Base-by-base conservation (phyloP, 345 rosid species). In the Sonneratia caseolaris region DNA sequence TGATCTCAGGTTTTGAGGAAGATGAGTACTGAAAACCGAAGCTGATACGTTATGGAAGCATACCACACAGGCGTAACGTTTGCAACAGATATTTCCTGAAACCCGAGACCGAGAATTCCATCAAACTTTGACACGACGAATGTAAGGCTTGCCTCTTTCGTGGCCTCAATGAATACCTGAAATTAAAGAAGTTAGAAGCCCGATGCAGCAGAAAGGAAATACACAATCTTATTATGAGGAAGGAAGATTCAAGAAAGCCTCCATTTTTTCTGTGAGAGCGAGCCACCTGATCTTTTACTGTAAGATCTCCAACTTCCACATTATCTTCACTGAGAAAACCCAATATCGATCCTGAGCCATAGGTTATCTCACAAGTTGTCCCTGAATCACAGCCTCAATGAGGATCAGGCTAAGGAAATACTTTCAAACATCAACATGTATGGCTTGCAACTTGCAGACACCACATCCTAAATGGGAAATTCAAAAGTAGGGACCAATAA, bases 41-140 rank as follows among this genome's bases (percentile, higher is more conserved):
- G 40, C 0, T 4, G 18, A n/a, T 68, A n/a, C 3, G 19, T 3
- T 38, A 69, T 6, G 80, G 69, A 69, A 75, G 3, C 37, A 64
- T 84, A 89, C 96, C 96, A 92, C 14, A 85, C 79, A 6, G 96
- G 97, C 43, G 81, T 82, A 64, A 74, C 85, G 78, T 88, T 72
- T 71, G 86, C 92, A 3, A 81, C 93, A 37, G 96, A 84, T 70
- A 90, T 84, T 76, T 90, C 93, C 77, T 84, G 82, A 65, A 89
- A 92, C 3, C 97, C 97, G 43, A 92, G 91, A 19, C 97, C 97
- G 3, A 92, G 73, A 36, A 92, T 80, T 59, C 97, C 97, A 82
- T 90, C 97, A 47, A 87, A 92, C 81, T 84, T 89, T 4, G 88
- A 84, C 79, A 88, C 36, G 7, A 81, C 55, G 78, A 87, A 86